Evolutionary conservation across 2,329 filamentous ascomycete genomes (phyloP).

Genomic region (Fusarium globosum): DNA sequence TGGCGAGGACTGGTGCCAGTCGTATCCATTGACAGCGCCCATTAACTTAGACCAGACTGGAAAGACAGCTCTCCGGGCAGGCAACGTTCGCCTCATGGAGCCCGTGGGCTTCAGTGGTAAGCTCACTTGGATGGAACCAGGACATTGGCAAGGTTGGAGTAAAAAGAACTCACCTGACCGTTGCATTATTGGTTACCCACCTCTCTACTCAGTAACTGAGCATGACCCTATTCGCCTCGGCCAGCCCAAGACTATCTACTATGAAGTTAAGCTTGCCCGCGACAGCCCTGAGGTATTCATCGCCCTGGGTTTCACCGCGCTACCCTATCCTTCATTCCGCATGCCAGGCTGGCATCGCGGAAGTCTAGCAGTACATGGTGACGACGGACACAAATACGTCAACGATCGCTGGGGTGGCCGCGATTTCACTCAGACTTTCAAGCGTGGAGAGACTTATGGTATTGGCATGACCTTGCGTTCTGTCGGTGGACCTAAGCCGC

Average conservation of each 20-base stretch:
- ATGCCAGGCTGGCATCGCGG: conserved; percentile 85
- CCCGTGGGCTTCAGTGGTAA: conserved; percentile 61
- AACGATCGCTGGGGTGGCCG: conserved; percentile 80
- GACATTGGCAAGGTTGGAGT: conserved; percentile 63
- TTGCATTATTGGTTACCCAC: conserved; percentile 74
- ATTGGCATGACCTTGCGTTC: conserved; percentile 74
- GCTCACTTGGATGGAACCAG: conserved; percentile 58
- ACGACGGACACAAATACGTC: conserved; percentile 81
- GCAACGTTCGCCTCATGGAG: conserved; percentile 65
- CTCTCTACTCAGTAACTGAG: conserved; percentile 71
- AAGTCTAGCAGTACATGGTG: conserved; percentile 79
- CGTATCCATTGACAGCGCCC: conserved; percentile 68
- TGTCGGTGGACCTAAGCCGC: conserved; percentile 44
- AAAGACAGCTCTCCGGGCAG: conserved; percentile 59
- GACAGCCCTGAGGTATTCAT: conserved; percentile 62
- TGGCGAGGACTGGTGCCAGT: conserved; percentile 73
- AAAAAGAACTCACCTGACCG: conserved; percentile 64
- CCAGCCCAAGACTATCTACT: conserved; percentile 71
- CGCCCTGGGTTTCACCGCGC: conserved; percentile 76
- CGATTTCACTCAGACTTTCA: conserved; percentile 73
- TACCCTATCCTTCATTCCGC: conserved; percentile 81
- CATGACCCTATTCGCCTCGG: conserved; percentile 65
- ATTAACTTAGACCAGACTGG: conserved; percentile 60
- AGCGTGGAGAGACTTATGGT: conserved; percentile 74
- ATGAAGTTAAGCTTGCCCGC: conserved; percentile 70